Conservation (phyloP, 495 filamentous ascomycete genomes). For the Penicillium salamii region DNA sequence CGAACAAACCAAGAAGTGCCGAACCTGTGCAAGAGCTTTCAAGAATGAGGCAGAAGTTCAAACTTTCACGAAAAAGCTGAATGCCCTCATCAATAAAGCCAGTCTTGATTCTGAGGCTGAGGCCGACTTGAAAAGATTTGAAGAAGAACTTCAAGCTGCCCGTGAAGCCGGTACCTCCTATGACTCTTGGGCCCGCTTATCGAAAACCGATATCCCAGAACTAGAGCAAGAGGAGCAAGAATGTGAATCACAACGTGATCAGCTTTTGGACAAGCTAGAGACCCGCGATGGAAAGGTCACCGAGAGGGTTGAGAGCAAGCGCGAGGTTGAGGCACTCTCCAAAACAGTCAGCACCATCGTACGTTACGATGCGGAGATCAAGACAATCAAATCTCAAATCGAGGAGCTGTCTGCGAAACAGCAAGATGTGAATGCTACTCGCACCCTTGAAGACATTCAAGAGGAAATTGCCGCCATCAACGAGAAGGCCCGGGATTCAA, state of each 20-base stretch:
- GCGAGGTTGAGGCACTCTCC: conserved; percentile 70
- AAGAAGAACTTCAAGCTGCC: conserved; percentile 55
- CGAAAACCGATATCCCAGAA: conserved; percentile 65
- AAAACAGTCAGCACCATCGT: conserved; percentile 75
- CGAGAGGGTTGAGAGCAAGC: conserved; percentile 60
- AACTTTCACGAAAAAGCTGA: conserved; percentile 59
- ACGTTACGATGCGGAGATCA: conserved; percentile 67
- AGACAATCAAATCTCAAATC: conserved; percentile 65
- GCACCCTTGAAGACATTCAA: conserved; percentile 80
- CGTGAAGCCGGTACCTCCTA: conserved; percentile 61
- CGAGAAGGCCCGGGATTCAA: conserved; percentile 64
- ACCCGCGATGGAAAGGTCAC: conserved; percentile 67
- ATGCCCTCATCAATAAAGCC: conserved; percentile 55
- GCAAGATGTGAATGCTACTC: conserved; percentile 56
- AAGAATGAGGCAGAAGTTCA: conserved; percentile 54
- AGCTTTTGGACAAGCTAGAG: conserved; percentile 65
- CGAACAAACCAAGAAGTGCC: conserved; percentile 62
- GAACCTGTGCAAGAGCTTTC: conserved; percentile 66
- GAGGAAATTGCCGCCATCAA: conserved; percentile 63
- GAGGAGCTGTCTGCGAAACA: conserved; percentile 69
- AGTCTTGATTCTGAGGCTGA: conserved; percentile 51
- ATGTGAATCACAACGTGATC: conserved; percentile 52
- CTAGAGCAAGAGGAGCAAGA: conserved; percentile 59
- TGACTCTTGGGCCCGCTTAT: conserved; percentile 69
- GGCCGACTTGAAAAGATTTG: conserved; percentile 43